phyloP scores from a whole-genome alignment of 1,139 yeast species.

The Pichia sp. region DNA sequence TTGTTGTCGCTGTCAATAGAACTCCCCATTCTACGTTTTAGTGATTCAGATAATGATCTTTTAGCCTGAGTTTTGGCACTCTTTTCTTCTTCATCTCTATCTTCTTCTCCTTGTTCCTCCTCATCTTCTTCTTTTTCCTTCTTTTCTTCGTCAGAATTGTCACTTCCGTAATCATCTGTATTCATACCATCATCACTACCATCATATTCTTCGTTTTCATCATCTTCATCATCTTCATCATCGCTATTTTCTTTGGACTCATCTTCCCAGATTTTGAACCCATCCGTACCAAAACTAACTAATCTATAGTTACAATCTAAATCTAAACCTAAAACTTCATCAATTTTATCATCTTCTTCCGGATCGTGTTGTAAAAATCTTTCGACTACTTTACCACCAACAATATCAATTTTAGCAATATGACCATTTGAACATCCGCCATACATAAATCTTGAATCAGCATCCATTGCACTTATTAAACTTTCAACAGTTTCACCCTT shows the following conservation, averaged over 20 bases:
- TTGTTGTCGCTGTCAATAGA: neutral
- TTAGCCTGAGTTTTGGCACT: constrained; percentile 14
- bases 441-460: constrained; percentile 62
- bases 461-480: constrained; percentile 67
- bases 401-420: constrained; percentile 60
- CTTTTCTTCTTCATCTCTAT: constrained; percentile 18
- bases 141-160: neutral
- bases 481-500: constrained; percentile 75
- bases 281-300: constrained; percentile 78
- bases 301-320: constrained; percentile 74
- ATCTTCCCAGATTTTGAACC: constrained; percentile 62
- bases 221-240: constrained; percentile 25
- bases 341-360: constrained; percentile 23
- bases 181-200: constrained; percentile 23
- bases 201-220: constrained; percentile 17
- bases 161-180: constrained; percentile 1
- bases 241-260: constrained; percentile 29
- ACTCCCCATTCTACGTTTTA: constrained; percentile 15
- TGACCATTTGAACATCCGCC: constrained; percentile 86
- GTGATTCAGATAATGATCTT: constrained; percentile 3
- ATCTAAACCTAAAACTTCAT: constrained; percentile 65
- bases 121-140: constrained; percentile 8
- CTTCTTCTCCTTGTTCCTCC: constrained; percentile 19
- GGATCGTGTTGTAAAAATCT: constrained; percentile 56
- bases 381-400: constrained; percentile 59